Evolutionary conservation across 371 early-diverging fungal species (phyloP), one percentile per base, ranked within the genome.

Genomic region (Rhizomucor miehei): DNA sequence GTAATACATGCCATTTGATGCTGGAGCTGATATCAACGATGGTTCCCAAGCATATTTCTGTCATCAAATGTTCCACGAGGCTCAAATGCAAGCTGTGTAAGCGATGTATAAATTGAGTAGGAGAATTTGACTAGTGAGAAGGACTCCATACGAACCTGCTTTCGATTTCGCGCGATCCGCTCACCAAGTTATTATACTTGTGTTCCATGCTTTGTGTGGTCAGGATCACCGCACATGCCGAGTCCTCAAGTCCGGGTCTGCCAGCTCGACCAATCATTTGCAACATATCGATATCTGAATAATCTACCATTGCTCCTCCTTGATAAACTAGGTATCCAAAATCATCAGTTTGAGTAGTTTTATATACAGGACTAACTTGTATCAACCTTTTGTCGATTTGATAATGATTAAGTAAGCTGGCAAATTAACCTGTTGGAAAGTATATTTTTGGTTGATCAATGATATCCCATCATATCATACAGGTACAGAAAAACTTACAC

Each of bases 231-330:
- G 85, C 92, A 52, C 65, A 73, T 2, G 93, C 98, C 37, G 67
- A 65, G 44, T 74, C 80, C 55, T 95, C 94, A 69, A 87, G 88
- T 57, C 89, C 91, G 4, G 93, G 92, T 59, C 98, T 63, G 13
- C 96, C 96, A 9, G 96, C 96, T 44, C 98, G 76, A 0, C 98
- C 98, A 45, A 93, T 85, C 89, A 95, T 95, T 73, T 96, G 98
- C 48, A 90, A 67, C 5, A 91, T 46, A 43, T 89, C 91, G 13
- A 89, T 59, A 48, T 87, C 86, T 1, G 85, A 79, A 52, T 88
- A 87, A 55, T 91, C 88, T 5, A 44, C 49, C 54, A 76, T 76
- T 29, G 59, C 43, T 0, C 87, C 86, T 16, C 75, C 71, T 50
- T 77, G 67, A 60, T 92, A 95, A 20, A 80, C 85, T 66, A 49